Base-by-base conservation (phyloP, 2,329 filamentous ascomycete species). In the Biscogniauxia mediterranea region DNA sequence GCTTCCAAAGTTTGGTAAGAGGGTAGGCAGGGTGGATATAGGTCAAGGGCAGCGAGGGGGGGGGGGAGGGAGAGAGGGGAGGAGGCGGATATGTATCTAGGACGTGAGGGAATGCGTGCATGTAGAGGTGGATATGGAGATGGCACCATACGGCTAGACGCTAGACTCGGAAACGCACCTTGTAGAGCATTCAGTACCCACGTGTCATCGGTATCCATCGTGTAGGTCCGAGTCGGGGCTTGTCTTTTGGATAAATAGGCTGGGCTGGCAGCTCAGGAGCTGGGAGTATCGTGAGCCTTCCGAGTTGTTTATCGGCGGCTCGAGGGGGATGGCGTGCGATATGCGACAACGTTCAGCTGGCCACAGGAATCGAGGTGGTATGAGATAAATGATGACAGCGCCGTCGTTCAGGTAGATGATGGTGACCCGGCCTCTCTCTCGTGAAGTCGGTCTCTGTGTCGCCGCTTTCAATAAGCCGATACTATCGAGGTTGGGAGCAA, bases 131-230 rank as follows among this genome's bases (percentile, higher is more conserved):
- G 23, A 42, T 32, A 51, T 19, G 11, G 15, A 26, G 53, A 46
- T 46, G 38, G 38, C 38, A 46, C 38, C 38, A 46, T 46, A 46
- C 17, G 38, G 38, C 38, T 46, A 32, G 23, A 5, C 26, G 38
- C 38, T 46, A 32, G 23, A 5, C 20, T 51, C 19, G 55, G 52
- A 5, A 38, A 66, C 67, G 15, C 64, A 74, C 73, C 73, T 60
- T 72, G 65, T 26, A 74, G 59, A 60, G 62, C 65, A 58, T 66
- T 65, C n/a, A 72, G 56, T 25, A 73, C 59, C 69, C 66, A 70
- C 52, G 66, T 65, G 26, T 72, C 66, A 55, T 66, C 65, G 54
- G 57, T 54, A 32, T 67, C 67, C 67, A 71, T 69, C 4, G n/a
- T 55, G 9, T 46, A 46, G 38, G 17, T 54, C 17, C 49, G 55